These are phyloP conservation scores for Suillus subluteus DNA, from an alignment of 768 basidiomycete species.

Conservation along the genomic window DNA sequence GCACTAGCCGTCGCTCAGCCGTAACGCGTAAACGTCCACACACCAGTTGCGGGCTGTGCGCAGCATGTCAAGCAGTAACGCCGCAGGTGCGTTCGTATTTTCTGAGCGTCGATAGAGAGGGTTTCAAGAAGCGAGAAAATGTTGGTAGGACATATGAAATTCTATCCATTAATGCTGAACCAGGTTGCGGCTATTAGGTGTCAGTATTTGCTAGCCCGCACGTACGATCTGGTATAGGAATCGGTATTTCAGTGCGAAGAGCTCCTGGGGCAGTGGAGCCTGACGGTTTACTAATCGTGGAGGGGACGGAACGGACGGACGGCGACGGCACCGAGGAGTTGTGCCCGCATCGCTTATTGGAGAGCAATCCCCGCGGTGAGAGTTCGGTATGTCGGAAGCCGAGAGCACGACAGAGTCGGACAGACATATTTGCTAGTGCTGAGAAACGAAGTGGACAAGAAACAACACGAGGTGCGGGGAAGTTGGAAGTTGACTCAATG, in stretches of 20 bases:
- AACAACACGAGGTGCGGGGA: constrained; percentile 7
- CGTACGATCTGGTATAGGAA: not conserved
- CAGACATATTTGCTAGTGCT: not conserved
- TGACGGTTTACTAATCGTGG: not conserved
- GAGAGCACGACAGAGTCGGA: not conserved
- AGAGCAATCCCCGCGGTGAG: not conserved
- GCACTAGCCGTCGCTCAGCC: not conserved
- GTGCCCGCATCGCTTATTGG: constrained; percentile 1
- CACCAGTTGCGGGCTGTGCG: not conserved
- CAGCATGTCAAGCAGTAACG: not conserved
- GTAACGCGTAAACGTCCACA: not conserved
- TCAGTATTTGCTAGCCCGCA: not conserved
- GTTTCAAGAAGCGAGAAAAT: not conserved
- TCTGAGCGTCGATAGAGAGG: not conserved
- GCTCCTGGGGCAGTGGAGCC: not conserved
- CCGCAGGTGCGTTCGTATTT: not conserved
- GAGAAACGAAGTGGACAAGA: constrained; percentile 5
- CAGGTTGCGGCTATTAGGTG: not conserved
- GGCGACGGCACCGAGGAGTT: constrained; percentile 1
- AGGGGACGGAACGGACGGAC: not conserved
- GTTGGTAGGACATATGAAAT: not conserved
- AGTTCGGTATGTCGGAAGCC: not conserved
- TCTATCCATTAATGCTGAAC: not conserved
- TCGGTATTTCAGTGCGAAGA: no score
- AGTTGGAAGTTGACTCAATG: constrained; percentile 3